These are phyloP conservation scores for Pleurotus cornucopiae DNA, from an alignment of 768 basidiomycete genomes.

Conservation along the genomic window DNA sequence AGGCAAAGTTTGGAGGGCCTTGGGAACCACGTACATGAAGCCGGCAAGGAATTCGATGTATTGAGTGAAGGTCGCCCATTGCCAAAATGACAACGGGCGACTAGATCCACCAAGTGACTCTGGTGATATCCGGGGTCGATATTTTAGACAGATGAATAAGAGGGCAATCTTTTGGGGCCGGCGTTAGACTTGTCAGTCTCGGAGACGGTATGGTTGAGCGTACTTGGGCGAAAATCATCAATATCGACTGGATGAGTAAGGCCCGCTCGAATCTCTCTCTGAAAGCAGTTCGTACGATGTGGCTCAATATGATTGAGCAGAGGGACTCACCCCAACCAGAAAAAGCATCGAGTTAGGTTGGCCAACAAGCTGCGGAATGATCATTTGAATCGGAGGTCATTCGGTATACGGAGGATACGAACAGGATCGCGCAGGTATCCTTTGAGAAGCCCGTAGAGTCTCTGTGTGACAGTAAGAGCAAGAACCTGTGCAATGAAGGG, in stretches of 20 bases:
- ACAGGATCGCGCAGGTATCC: slow-evolving; percentile 85
- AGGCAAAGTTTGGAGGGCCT: slow-evolving; percentile 3
- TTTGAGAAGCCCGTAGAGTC: slow-evolving; percentile 83
- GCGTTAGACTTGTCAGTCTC: background rate
- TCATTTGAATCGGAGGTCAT: slow-evolving; percentile 4
- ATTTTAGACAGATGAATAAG: slow-evolving; percentile 77
- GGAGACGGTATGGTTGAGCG: slow-evolving; percentile 16
- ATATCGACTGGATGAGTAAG: slow-evolving; percentile 73
- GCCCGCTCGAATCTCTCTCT: slow-evolving; percentile 71
- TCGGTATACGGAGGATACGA: slow-evolving; percentile 17
- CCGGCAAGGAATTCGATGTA: slow-evolving; percentile 82
- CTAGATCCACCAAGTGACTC: slow-evolving; percentile 56
- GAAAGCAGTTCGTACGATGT: slow-evolving; percentile 7
- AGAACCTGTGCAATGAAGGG: slow-evolving; percentile 3
- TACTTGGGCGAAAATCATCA: slow-evolving; percentile 86
- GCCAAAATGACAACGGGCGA: slow-evolving; percentile 79
- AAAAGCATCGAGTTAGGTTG: slow-evolving; percentile 87
- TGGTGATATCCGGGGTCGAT: slow-evolving; percentile 55
- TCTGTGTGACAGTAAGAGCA: slow-evolving; percentile 31
- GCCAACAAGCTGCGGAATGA: slow-evolving; percentile 57
- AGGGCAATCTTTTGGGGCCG: slow-evolving; percentile 55
- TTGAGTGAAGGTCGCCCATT: slow-evolving; percentile 74
- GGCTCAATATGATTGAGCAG: background rate
- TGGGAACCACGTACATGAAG: slow-evolving; percentile 50
- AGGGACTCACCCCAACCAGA: slow-evolving; percentile 66